Conservation (phyloP, 1,139 yeast species). For the Meyerozyma carpophila region DNA sequence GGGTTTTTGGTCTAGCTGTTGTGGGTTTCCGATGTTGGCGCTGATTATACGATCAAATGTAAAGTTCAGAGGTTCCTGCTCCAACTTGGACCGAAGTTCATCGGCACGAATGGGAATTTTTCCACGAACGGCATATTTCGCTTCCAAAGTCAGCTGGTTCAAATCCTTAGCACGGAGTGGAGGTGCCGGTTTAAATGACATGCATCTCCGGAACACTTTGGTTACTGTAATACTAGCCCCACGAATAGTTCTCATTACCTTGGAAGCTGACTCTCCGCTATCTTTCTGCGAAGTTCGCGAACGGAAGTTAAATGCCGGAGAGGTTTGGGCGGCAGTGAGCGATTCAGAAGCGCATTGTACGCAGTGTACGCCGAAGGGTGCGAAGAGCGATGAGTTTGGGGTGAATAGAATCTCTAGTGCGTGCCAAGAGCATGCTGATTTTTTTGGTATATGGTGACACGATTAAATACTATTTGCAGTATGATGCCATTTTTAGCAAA, state of each 20-base stretch:
- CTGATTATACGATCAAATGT: slow-evolving; percentile 76
- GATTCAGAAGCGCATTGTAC: background rate
- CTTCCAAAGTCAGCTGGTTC: slow-evolving; percentile 70
- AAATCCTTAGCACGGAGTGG: slow-evolving; percentile 41
- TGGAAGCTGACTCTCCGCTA: background rate
- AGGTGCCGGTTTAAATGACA: slow-evolving; percentile 9
- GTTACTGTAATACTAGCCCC: background rate
- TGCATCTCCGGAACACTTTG: slow-evolving; percentile 2
- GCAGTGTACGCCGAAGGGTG: background rate
- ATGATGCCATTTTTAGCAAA: too few relatives aligned
- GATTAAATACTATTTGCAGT: too few relatives aligned
- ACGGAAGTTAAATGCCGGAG: background rate
- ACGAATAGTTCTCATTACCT: background rate
- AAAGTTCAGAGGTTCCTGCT: slow-evolving; percentile 47
- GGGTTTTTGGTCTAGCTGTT: slow-evolving; percentile 90
- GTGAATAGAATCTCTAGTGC: too few relatives aligned
- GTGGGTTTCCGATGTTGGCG: slow-evolving; percentile 97
- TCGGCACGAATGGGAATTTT: slow-evolving; percentile 91
- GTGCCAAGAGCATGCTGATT: too few relatives aligned
- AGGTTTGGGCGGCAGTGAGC: background rate
- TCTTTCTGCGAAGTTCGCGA: background rate
- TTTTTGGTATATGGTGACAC: too few relatives aligned
- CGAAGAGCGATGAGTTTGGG: background rate
- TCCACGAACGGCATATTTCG: slow-evolving; percentile 95
- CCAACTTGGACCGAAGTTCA: slow-evolving; percentile 53